Evolutionary conservation across 176 grass and related monocot species (phyloP).

Genomic region (Carex parvula): DNA sequence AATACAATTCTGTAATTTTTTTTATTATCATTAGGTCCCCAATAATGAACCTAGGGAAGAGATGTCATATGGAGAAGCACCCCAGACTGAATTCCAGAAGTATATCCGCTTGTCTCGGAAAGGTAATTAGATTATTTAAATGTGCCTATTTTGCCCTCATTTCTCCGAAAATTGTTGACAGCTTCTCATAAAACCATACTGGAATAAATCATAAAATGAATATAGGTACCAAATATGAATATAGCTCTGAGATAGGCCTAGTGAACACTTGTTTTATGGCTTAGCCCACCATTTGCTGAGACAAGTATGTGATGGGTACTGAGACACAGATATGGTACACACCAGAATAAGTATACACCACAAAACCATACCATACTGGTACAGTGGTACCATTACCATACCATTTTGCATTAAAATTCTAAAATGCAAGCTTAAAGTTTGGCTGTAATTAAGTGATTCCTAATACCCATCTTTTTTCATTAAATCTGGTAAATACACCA

Average conservation of each 20-base stretch:
- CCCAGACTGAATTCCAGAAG: slow-evolving; percentile 54
- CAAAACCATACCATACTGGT: too few species aligned
- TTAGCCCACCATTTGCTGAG: too few species aligned
- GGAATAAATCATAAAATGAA: too few species aligned
- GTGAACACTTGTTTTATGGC: too few species aligned
- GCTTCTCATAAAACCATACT: too few species aligned
- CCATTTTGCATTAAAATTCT: neutral
- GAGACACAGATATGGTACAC: too few species aligned
- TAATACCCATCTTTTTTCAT: neutral
- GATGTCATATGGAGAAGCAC: slow-evolving; percentile 32
- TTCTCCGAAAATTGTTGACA: too few species aligned
- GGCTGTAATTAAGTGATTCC: neutral
- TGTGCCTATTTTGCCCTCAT: too few species aligned
- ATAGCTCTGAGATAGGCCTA: too few species aligned
- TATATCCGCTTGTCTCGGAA: slow-evolving; percentile 59
- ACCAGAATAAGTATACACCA: too few species aligned
- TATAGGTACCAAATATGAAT: too few species aligned
- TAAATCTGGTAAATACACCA: neutral
- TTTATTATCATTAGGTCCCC: slow-evolving; percentile 42
- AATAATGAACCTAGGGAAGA: slow-evolving; percentile 57
- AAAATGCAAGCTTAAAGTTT: neutral
- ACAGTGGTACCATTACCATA: neutral
- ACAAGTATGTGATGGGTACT: too few species aligned
- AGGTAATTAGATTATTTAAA: slow-evolving; percentile 26
- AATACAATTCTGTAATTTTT: neutral